Conservation (phyloP, 2,329 filamentous ascomycete genomes). For the Erysiphe pulchra region DNA sequence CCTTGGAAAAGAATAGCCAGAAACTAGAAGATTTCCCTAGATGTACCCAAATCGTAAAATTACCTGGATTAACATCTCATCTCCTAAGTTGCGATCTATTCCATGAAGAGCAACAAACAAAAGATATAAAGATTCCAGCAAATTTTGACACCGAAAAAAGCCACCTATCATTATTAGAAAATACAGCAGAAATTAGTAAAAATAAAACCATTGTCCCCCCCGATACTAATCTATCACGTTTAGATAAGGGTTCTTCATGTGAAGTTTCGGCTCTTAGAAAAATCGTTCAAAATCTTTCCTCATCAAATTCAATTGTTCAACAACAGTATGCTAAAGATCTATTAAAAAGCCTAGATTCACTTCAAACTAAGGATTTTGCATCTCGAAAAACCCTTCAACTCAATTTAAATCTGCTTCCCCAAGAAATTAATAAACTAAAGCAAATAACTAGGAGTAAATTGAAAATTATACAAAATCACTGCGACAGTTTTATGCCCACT, state of each 20-base stretch:
- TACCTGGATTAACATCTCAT: neutral
- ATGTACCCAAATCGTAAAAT: neutral
- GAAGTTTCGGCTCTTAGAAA: conserved; percentile 4
- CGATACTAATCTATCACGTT: no score
- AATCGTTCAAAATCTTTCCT: conserved; percentile 13
- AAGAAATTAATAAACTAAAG: conserved; percentile 8
- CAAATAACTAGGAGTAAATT: conserved; percentile 5
- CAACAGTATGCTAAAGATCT: conserved; percentile 17
- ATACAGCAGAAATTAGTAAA: neutral
- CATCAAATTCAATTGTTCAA: conserved; percentile 14
- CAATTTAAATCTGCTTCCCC: conserved; percentile 1
- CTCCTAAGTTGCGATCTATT: neutral
- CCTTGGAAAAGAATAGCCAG: neutral
- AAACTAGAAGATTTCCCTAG: neutral
- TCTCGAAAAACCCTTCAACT: neutral
- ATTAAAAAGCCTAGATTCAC: conserved; percentile 13
- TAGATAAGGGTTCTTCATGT: neutral
- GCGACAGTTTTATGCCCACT: conserved; percentile 9
- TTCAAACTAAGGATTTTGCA: conserved; percentile 3
- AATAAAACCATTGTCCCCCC: neutral
- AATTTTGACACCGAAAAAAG: neutral
- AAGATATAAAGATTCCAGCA: neutral
- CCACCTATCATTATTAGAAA: neutral
- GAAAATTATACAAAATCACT: conserved; percentile 5
- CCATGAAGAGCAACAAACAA: neutral